A percentile compares a stretch with the other conserved stretches of the same genome.
These are phyloP conservation scores for Lactarius indigo DNA, from an alignment of 768 basidiomycete species.

Conservation along the genomic window DNA sequence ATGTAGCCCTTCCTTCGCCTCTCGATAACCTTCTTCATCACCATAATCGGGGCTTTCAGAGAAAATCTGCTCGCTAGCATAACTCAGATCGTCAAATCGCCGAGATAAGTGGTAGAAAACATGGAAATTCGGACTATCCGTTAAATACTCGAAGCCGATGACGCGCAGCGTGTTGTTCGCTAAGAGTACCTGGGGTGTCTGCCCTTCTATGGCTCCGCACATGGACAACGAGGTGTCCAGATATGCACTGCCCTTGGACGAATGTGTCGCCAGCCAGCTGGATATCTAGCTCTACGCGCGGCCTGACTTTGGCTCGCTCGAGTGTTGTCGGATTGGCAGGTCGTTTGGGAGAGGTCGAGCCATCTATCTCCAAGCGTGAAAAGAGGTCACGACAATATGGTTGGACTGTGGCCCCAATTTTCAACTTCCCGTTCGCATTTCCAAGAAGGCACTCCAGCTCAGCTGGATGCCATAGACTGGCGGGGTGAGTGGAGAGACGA, in stretches of 20 bases:
- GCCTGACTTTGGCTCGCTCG: slow-evolving; percentile 68
- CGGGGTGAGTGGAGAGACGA: slow-evolving; percentile 49
- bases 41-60: slow-evolving; percentile 42
- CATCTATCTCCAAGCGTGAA: neutral
- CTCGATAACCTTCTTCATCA: slow-evolving; percentile 60
- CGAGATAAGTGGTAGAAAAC: slow-evolving; percentile 79
- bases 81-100: slow-evolving; percentile 48
- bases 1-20: slow-evolving; percentile 64
- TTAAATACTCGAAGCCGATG: slow-evolving; percentile 78
- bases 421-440: slow-evolving; percentile 53
- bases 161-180: slow-evolving; percentile 76
- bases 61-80: slow-evolving; percentile 30
- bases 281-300: slow-evolving; percentile 81
- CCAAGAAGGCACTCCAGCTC: slow-evolving; percentile 65
- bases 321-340: slow-evolving; percentile 39
- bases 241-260: slow-evolving; percentile 75
- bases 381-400: slow-evolving; percentile 29
- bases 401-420: slow-evolving; percentile 47
- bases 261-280: slow-evolving; percentile 68
- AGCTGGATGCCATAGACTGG: slow-evolving; percentile 47
- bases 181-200: slow-evolving; percentile 56
- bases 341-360: slow-evolving; percentile 1
- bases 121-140: slow-evolving; percentile 55
- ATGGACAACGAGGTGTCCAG: slow-evolving; percentile 64
- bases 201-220: slow-evolving; percentile 55